Percentiles rank a stretch among this genome's conserved stretches.
These are phyloP conservation scores for Arctium minus DNA, from an alignment of 129 eudicot species.

Conservation along the genomic window DNA sequence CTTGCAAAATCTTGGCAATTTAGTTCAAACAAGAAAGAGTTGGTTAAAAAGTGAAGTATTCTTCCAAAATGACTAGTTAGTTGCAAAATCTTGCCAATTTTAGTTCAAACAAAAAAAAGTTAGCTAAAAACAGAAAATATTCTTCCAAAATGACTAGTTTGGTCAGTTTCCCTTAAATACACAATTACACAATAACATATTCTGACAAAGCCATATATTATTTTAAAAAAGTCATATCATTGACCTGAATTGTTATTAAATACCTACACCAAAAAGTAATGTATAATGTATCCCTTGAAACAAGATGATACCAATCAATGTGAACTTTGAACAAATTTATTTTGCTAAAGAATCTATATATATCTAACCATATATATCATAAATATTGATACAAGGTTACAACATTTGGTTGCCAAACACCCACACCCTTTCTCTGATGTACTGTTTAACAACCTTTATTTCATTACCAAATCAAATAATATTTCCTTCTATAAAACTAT, in stretches of 20 bases:
- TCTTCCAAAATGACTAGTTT: background rate
- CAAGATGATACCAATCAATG: background rate
- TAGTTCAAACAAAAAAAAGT: background rate
- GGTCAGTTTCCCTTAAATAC: background rate
- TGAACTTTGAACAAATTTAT: background rate
- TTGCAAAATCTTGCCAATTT: background rate
- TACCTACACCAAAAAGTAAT: background rate
- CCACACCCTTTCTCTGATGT: conserved; percentile 21
- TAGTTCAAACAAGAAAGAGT: background rate
- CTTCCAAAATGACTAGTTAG: background rate
- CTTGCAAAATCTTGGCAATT: background rate
- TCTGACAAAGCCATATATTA: background rate
- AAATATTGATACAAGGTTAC: conserved; percentile 12
- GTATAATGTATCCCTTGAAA: background rate
- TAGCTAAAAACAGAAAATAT: background rate
- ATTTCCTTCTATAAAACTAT: conserved; percentile 17
- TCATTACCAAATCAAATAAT: conserved; percentile 3
- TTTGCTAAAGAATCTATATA: background rate
- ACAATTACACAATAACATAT: background rate
- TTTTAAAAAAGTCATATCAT: background rate
- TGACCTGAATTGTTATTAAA: background rate
- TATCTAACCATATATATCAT: conserved; percentile 14
- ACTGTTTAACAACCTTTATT: conserved; percentile 25
- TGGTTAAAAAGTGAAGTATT: background rate
- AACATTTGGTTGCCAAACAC: conserved; percentile 28